Evolutionary conservation across 768 basidiomycete genomes (phyloP).

Genomic region (Stropharia rugosoannulata): DNA sequence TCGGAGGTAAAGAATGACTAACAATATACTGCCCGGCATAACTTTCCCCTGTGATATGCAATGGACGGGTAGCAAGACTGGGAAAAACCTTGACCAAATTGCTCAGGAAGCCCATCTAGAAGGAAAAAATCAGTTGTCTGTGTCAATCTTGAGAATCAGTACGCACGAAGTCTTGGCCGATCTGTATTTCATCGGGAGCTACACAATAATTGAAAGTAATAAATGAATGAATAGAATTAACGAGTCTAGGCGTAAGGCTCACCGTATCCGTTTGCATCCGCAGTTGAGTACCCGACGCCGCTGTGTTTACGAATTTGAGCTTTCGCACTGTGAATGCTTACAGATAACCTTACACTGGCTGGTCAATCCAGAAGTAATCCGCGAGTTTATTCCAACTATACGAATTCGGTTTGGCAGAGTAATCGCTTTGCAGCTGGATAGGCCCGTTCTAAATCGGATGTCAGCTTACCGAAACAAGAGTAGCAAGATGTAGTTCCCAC

Average conservation of each 20-base stretch:
- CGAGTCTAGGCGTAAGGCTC: slow-evolving; percentile 12
- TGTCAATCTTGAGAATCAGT: neutral
- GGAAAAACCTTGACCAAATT: slow-evolving; percentile 80
- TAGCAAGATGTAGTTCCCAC: slow-evolving; percentile 28
- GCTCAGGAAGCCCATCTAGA: slow-evolving; percentile 66
- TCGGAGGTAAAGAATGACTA: neutral
- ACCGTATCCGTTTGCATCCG: slow-evolving; percentile 62
- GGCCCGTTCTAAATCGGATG: slow-evolving; percentile 60
- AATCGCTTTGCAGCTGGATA: slow-evolving; percentile 53
- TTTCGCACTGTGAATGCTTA: neutral
- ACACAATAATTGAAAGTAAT: neutral
- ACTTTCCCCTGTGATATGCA: slow-evolving; percentile 71
- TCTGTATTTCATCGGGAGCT: slow-evolving; percentile 66
- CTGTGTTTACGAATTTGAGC: slow-evolving; percentile 7
- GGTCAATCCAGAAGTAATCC: slow-evolving; percentile 75
- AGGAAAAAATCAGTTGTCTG: neutral
- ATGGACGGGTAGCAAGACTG: slow-evolving; percentile 60
- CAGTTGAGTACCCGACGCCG: slow-evolving; percentile 65
- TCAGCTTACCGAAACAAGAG: neutral
- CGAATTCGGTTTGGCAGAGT: slow-evolving; percentile 46
- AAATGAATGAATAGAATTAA: neutral
- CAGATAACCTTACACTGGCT: slow-evolving; percentile 50
- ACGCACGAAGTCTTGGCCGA: slow-evolving; percentile 56
- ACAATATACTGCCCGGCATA: slow-evolving; percentile 76
- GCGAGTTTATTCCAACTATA: slow-evolving; percentile 60